Conservation (phyloP, 192 early-diverging fungal species). For the Umbelopsis vinacea region DNA sequence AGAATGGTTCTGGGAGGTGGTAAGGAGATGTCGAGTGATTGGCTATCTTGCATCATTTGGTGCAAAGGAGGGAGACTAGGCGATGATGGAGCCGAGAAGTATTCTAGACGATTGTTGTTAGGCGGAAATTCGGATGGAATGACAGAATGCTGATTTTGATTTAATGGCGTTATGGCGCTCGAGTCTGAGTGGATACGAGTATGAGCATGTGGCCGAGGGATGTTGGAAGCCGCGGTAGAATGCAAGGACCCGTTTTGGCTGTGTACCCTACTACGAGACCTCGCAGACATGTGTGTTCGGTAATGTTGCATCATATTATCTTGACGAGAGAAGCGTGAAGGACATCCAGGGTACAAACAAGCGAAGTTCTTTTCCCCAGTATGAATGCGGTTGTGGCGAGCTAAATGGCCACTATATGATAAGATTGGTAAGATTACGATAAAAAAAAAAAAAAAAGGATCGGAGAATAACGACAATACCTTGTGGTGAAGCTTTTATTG, state of each 20-base stretch:
- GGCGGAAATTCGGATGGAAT: constrained; percentile 18
- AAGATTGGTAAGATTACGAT: constrained; percentile 15
- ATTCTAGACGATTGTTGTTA: neutral
- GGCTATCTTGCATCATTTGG: constrained; percentile 6
- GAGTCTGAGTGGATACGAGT: constrained; percentile 21
- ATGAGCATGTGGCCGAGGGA: constrained; percentile 22
- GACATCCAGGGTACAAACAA: constrained; percentile 70
- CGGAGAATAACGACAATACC: constrained; percentile 35
- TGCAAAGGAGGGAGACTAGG: constrained; percentile 9
- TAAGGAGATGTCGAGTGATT: constrained; percentile 16
- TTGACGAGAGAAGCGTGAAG: constrained; percentile 76
- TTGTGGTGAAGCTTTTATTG: constrained; percentile 81
- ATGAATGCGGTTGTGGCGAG: constrained; percentile 82
- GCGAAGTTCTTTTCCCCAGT: constrained; percentile 79
- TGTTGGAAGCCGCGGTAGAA: constrained; percentile 21
- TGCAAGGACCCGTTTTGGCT: constrained; percentile 20
- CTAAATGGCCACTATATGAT: constrained; percentile 71
- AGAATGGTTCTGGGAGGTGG: constrained; percentile 13
- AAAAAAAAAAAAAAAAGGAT: constrained; percentile 18
- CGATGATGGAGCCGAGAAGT: constrained; percentile 19
- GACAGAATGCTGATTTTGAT: constrained; percentile 7
- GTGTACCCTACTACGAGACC: constrained; percentile 53
- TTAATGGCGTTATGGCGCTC: constrained; percentile 20
- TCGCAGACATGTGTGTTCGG: constrained; percentile 73
- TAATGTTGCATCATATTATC: constrained; percentile 92